Evolutionary conservation across 164 flowering plant species (phyloP).

Genomic region (Nelumbo lutea): DNA sequence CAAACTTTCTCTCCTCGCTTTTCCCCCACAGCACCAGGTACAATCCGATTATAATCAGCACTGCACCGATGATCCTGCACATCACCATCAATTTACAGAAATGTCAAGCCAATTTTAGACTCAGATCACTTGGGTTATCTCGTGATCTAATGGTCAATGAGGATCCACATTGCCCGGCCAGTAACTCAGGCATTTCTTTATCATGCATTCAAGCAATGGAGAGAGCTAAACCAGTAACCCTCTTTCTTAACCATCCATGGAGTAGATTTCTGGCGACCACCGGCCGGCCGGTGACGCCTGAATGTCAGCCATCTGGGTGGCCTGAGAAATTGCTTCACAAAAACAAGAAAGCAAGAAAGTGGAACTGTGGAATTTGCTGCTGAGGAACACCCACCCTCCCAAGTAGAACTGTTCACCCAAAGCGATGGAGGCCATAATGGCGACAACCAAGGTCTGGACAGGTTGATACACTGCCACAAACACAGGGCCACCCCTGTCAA

Average conservation of each 20-base stretch:
- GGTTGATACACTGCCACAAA: conserved; percentile 99
- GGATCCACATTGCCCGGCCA: no score
- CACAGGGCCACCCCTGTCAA: conserved; percentile 98
- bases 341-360: no score
- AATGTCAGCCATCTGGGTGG: no score
- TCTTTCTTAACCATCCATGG: no score
- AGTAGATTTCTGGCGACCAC: no score
- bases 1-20: conserved; percentile 66
- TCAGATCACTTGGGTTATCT: no score
- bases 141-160: no score
- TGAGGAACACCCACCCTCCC: conserved; percentile 62
- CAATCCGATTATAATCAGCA: conserved; percentile 72
- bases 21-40: conserved; percentile 98
- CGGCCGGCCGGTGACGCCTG: no score
- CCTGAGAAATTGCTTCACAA: no score
- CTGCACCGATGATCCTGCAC: conserved; percentile 94
- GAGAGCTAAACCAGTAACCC: no score
- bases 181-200: no score
- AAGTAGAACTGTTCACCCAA: conserved; percentile 94
- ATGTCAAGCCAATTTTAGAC: background rate
- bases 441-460: conserved; percentile 96
- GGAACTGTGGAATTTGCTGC: background rate
- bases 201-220: no score
- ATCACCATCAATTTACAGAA: background rate
- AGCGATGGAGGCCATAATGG: conserved; percentile 88